Base-by-base conservation (phyloP, 306 rosid genomes). In the Cotoneaster glaucophyllus region DNA sequence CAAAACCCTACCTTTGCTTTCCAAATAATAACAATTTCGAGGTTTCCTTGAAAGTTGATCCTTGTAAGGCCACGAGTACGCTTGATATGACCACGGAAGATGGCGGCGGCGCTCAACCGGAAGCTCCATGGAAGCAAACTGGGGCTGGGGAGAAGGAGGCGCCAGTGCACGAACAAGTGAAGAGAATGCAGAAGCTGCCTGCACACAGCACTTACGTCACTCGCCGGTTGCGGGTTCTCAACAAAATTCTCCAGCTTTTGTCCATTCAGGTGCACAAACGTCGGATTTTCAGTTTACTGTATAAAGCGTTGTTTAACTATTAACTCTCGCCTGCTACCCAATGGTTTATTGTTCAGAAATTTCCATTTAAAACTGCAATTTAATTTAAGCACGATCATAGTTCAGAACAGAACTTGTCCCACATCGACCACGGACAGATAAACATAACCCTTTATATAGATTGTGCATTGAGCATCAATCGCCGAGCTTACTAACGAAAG, bases 151-250 rank as follows among this genome's bases (percentile, higher is more conserved):
- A 81, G 78, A 89, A 82, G 78, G 84, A 71, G 82, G 87, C 82
- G 9, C 73, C 89, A n/a, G 91, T 94, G 41, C 82, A 85, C 65
- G 88, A 87, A 25, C 95, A 92, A 77, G 75, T 86, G 69, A 80
- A 66, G 71, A 85, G 90, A 82, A 85, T 88, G 87, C 79, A 70
- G 77, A 76, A 65, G 69, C 84, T 94, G 64, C 97, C 97, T 50
- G 76, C 84, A 37, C 82, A 74, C 74, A 92, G 98, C 78, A 13
- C 81, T 22, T 92, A 92, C 70, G 96, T 80, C 68, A 21, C 81
- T 39, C 98, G 92, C 74, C 96, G 97, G 19, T 52, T 87, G 67
- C 89, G 86, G 85, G 93, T 94, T 81, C 96, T 94, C 39, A 86
- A 86, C 83, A 94, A 88, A 82, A 83, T 90, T 81, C 81, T 92